Percentiles rank a stretch among this genome's conserved stretches.
Conservation (phyloP, 352 stramenopile species). For the Phytophthora uliginosa region DNA sequence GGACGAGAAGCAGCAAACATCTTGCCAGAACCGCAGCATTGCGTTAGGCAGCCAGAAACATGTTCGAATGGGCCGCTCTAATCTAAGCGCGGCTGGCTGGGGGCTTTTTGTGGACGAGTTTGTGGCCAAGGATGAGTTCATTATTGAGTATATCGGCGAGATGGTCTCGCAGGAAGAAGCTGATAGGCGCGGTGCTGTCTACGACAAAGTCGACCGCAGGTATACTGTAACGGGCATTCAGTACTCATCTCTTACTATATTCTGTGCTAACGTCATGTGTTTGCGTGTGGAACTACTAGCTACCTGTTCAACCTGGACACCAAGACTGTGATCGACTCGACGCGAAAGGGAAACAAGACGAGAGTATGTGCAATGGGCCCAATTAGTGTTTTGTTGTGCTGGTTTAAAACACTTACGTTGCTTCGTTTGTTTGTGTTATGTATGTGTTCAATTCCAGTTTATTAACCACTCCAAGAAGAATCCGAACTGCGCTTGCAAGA, state of each 20-base stretch:
- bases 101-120: slow-evolving; percentile 92
- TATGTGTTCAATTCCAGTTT: slow-evolving; percentile 66
- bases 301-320: slow-evolving; percentile 97
- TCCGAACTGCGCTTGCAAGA: slow-evolving; percentile 92
- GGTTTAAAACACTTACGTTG: neutral
- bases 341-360: slow-evolving; percentile 96
- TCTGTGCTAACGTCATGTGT: slow-evolving; percentile 8
- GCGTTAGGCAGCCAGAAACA: slow-evolving; percentile 62
- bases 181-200: slow-evolving; percentile 88
- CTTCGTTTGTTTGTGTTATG: neutral
- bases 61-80: slow-evolving; percentile 85
- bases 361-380: slow-evolving; percentile 44
- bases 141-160: slow-evolving; percentile 97
- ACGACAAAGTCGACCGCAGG: slow-evolving; percentile 91
- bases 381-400: neutral
- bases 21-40: slow-evolving; percentile 80
- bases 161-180: slow-evolving; percentile 93
- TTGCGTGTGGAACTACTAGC: slow-evolving; percentile 69
- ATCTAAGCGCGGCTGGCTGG: slow-evolving; percentile 87
- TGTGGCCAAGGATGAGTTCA: slow-evolving; percentile 94
- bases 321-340: slow-evolving; percentile 94
- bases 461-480: slow-evolving; percentile 87
- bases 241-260: neutral
- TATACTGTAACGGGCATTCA: slow-evolving; percentile 17
- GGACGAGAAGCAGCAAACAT: slow-evolving; percentile 39